Evolutionary conservation across 108 stramenopile species (phyloP).

Genomic region (Cyclotella choctawhatcheeana): DNA sequence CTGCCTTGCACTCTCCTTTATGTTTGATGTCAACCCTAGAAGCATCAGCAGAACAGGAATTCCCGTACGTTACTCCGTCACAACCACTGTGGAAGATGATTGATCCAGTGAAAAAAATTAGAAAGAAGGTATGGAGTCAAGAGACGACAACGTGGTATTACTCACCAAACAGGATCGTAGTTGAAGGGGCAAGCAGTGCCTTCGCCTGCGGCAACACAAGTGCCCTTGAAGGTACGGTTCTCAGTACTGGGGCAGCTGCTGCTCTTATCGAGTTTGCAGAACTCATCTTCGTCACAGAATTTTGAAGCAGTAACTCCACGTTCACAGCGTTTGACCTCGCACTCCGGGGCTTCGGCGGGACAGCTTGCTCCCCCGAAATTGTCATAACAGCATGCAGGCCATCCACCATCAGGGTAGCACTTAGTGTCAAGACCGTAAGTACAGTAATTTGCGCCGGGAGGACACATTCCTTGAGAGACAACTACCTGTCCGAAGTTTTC

Average conservation of each 20-base stretch:
- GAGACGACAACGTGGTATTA: no score
- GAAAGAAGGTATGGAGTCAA: no score
- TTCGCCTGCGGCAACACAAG: slow-evolving; percentile 10
- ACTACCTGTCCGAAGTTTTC: neutral
- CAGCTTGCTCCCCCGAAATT: slow-evolving; percentile 3
- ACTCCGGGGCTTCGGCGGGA: neutral
- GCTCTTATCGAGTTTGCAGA: slow-evolving; percentile 18
- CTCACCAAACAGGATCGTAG: no score
- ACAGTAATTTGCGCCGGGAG: slow-evolving; percentile 6
- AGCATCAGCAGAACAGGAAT: neutral
- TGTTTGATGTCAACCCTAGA: slow-evolving; percentile 6
- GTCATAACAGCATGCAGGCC: slow-evolving; percentile 7
- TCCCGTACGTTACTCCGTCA: slow-evolving; percentile 6
- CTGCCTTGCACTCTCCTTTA: slow-evolving; percentile 8
- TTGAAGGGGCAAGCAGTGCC: neutral
- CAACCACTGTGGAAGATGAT: slow-evolving; percentile 14
- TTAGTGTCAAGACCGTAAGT: slow-evolving; percentile 8
- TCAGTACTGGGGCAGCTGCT: slow-evolving; percentile 17
- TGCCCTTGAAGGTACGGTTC: slow-evolving; percentile 5
- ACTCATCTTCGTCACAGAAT: slow-evolving; percentile 8
- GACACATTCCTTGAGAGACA: slow-evolving; percentile 1
- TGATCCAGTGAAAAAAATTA: no score
- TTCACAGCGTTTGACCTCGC: slow-evolving; percentile 2
- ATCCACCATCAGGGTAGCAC: slow-evolving; percentile 3
- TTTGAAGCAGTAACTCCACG: slow-evolving; percentile 6